Conservation (phyloP, 805 yeast genomes). For the Sungouiozyma intestinalis region DNA sequence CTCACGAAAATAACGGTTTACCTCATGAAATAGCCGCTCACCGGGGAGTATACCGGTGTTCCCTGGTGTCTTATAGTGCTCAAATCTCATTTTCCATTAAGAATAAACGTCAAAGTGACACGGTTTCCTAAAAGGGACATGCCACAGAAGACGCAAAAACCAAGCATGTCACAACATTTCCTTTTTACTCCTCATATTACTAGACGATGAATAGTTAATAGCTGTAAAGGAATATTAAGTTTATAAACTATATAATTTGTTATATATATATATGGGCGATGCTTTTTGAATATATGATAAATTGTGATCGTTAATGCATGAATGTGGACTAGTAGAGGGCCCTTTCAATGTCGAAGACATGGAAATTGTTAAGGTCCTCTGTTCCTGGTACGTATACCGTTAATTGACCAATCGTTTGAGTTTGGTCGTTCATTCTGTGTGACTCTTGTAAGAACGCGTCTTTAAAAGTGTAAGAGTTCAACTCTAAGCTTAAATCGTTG, state of each 20-base stretch:
- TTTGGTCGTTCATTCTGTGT: not conserved
- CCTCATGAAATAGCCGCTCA: not conserved
- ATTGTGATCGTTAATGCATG: not conserved
- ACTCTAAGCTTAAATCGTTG: conserved; percentile 11
- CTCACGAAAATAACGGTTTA: not conserved
- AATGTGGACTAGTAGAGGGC: not conserved
- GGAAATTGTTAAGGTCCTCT: not conserved
- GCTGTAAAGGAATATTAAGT: not conserved
- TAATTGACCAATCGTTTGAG: not conserved
- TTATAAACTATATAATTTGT: not conserved
- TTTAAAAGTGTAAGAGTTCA: conserved; percentile 8
- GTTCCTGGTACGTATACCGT: not conserved
- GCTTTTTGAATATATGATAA: not conserved
- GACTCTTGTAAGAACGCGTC: conserved; percentile 6
- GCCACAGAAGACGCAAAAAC: too few species aligned
- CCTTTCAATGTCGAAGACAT: not conserved
- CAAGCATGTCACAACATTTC: too few species aligned
- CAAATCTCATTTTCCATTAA: too few species aligned
- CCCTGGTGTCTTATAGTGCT: too few species aligned
- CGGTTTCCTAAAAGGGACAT: too few species aligned
- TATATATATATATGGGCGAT: not conserved
- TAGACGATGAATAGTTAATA: too few species aligned
- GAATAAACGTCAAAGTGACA: too few species aligned
- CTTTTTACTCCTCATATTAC: too few species aligned
- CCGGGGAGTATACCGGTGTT: not conserved